Conservation (phyloP, 306 rosid species). For the Senna siamea region DNA sequence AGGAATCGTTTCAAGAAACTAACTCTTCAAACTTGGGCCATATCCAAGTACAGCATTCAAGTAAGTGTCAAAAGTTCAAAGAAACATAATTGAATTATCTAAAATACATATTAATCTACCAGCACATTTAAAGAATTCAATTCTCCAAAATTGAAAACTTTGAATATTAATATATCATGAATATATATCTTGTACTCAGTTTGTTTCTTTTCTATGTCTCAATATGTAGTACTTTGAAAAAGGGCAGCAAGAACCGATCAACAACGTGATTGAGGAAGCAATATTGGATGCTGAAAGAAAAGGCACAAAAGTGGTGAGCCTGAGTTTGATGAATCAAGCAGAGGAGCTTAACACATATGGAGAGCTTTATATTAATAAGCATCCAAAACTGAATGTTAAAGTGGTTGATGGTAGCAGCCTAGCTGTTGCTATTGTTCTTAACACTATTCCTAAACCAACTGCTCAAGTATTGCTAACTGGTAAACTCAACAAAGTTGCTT, state of each 20-base stretch:
- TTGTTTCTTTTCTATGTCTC: too few relatives aligned
- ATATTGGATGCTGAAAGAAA: constrained; percentile 45
- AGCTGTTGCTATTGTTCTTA: constrained; percentile 57
- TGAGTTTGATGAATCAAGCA: constrained; percentile 57
- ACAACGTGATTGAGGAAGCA: constrained; percentile 47
- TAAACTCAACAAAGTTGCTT: constrained; percentile 65
- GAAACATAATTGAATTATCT: too few relatives aligned
- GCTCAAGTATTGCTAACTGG: constrained; percentile 65
- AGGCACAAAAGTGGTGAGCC: constrained; percentile 50
- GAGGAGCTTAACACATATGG: constrained; percentile 66
- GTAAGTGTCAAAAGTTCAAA: too few relatives aligned
- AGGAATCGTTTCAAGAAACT: constrained; percentile 52
- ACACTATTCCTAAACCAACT: constrained; percentile 62
- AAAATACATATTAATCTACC: too few relatives aligned
- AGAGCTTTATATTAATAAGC: constrained; percentile 47
- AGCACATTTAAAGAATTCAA: too few relatives aligned
- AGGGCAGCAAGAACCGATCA: too few relatives aligned
- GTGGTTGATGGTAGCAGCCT: constrained; percentile 80
- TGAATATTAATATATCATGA: too few relatives aligned
- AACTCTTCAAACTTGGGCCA: constrained; percentile 62
- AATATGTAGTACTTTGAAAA: too few relatives aligned
- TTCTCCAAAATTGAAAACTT: too few relatives aligned
- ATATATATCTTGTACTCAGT: too few relatives aligned
- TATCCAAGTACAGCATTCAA: constrained; percentile 57
- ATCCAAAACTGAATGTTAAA: constrained; percentile 59